Evolutionary conservation across 2,329 filamentous ascomycete species (phyloP), one percentile per base, ranked within the genome.

Genomic region (Dendrostoma leiphaemia): DNA sequence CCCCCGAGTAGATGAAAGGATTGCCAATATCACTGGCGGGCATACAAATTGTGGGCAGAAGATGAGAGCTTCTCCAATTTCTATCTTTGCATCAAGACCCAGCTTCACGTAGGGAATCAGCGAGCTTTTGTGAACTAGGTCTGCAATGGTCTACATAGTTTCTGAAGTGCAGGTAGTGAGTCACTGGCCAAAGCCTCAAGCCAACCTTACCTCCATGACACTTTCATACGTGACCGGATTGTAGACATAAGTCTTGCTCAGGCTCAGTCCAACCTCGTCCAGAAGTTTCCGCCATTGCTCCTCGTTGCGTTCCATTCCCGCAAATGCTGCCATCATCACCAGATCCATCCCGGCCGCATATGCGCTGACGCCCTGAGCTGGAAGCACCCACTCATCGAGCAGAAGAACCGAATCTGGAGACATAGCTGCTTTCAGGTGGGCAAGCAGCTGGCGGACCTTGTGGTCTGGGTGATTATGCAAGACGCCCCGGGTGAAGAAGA

Each of bases 311-410:
- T 63, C 61, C 15, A 51, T 40, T 17, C 53, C 37, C 9, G 59
- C 54, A 47, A 61, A 60, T 3, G 60, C 41, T 4, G 51, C 48
- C 43, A 63, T 48, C 59, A 63, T 60, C 3, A 57, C 56, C 46
- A 61, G 28, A 15, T 60, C 60, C 9, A 60, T 48, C 12, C 56
- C 31, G 2, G 59, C 50, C 3, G 56, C 53, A 23, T 54, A 43
- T 29, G 41, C 55, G 21, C 52, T 48, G 8, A 53, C 58, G 3
- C 56, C 54, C 2, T 34, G 53, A 5, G 54, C 52, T 1, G 60
- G 57, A 4, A 59, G 17, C 5, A 59, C 50, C 26, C 54, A 61
- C 46, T 62, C 60, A 26, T 62, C 52, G 17, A 63, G 10, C 3
- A 63, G 29, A 28, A 57, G 26, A 29, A 58, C 48, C 15, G 61